A percentile compares a stretch with the other conserved stretches of the same genome.
Evolutionary conservation across 1,284 basidiomycete genomes (phyloP).

Genomic region (Ustilago bromivora): DNA sequence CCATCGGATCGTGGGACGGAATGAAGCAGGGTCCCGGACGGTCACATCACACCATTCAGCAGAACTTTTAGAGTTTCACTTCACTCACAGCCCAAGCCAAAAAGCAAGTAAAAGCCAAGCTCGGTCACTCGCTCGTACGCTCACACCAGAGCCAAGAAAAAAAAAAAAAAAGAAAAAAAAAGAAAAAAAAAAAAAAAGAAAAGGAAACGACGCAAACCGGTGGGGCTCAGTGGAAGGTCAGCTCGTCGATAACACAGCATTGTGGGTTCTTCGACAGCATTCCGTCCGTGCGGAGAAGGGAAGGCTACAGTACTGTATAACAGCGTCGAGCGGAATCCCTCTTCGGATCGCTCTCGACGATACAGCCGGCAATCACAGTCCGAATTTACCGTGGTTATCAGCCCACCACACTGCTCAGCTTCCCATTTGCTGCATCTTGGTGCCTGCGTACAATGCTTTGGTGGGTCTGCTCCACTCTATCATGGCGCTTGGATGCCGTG

Average conservation of each 20-base stretch:
- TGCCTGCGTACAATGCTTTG: slow-evolving; percentile 4
- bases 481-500: not conserved
- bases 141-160: not conserved
- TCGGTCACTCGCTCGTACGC: slow-evolving; percentile 1
- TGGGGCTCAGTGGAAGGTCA: not conserved
- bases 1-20: slow-evolving; percentile 24
- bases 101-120: slow-evolving; percentile 1
- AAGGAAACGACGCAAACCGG: not conserved
- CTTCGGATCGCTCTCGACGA: not conserved
- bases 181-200: too few relatives aligned
- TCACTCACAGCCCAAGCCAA: not conserved
- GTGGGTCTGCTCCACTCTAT: not conserved
- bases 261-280: not conserved
- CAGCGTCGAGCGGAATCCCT: slow-evolving; percentile 14
- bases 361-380: not conserved
- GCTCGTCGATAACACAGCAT: not conserved
- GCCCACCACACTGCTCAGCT: slow-evolving; percentile 1
- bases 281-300: not conserved
- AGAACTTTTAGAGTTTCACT: not conserved
- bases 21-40: slow-evolving; percentile 29
- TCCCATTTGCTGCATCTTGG: not conserved
- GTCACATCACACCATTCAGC: not conserved
- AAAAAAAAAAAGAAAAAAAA: too few relatives aligned
- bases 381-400: not conserved
- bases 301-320: not conserved